Base-by-base conservation (phyloP, 768 basidiomycete genomes). In the Tylopilus rubrobrunneus region DNA sequence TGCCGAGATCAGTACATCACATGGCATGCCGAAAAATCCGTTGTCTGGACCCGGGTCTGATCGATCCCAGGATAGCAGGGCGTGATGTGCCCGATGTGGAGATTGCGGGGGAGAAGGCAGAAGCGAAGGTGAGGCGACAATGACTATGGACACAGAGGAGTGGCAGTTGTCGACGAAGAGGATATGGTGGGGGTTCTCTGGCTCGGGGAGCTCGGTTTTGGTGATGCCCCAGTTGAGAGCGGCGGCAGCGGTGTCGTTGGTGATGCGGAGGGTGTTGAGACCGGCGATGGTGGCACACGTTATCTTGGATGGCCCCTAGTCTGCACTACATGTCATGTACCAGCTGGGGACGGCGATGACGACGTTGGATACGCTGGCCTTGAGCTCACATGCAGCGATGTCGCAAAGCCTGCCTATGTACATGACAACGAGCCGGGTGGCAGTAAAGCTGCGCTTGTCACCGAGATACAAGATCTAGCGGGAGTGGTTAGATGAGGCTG, bases 181-280 rank as follows among this genome's bases (percentile, higher is more conserved):
- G 71, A 99, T 86, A 69, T 97, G 81, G 34, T 87, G 82, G 0
- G 95, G 87, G 59, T 75, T 77, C 57, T 95, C 92, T 31, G 84
- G 69, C 12, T 87, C 85, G 19, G 97, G 97, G 42, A 99, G n/a
- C n/a, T n/a, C n/a, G n/a, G n/a, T n/a, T n/a, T n/a, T n/a, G 60
- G 96, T 99, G 79, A 98, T 98, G 62, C 97, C 96, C 75, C 96
- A 98, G 48, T 92, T 93, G 69, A 99, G 87, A 39, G 97, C 97
- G 53, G 87, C 82, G 49, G 96, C 97, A 57, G 96, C 98, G 51
- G 88, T 86, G 71, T 98, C 97, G n/a, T n/a, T n/a, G 76, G 98
- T 92, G 71, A 99, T 81, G 49, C 96, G 90, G 56, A 98, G 89
- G 58, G 84, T 75, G 72, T 93, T 97, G 56, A 98, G 82, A 54